Conservation (phyloP, 768 basidiomycete genomes). For the Dioszegia aurantiaca region DNA sequence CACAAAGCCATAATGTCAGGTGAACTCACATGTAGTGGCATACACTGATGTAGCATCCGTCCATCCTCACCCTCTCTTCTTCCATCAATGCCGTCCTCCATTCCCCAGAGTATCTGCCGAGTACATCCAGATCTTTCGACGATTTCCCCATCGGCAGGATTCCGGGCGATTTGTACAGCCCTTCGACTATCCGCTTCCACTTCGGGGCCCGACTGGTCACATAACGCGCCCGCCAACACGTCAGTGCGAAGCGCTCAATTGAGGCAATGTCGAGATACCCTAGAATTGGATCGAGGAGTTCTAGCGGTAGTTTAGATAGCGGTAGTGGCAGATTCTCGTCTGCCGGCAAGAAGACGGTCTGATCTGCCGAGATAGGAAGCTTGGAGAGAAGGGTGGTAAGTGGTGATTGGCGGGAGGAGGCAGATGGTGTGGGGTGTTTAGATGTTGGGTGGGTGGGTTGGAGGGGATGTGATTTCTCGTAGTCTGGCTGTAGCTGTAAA, state of each 20-base stretch:
- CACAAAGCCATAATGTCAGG: slow-evolving; percentile 16
- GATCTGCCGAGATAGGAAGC: slow-evolving; percentile 15
- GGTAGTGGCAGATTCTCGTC: slow-evolving; percentile 62
- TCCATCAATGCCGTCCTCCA: slow-evolving; percentile 77
- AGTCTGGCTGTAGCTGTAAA: slow-evolving; percentile 45
- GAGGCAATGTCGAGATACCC: slow-evolving; percentile 63
- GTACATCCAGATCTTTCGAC: slow-evolving; percentile 52
- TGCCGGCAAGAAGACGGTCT: slow-evolving; percentile 62
- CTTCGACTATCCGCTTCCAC: slow-evolving; percentile 57
- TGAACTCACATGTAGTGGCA: slow-evolving; percentile 64
- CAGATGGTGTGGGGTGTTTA: background rate
- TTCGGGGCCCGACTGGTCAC: slow-evolving; percentile 71
- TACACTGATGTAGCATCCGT: slow-evolving; percentile 87
- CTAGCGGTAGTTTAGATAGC: slow-evolving; percentile 68
- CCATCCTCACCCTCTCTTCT: slow-evolving; percentile 76
- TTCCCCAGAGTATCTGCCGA: slow-evolving; percentile 59
- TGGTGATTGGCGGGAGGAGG: slow-evolving; percentile 18
- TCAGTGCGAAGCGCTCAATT: slow-evolving; percentile 73
- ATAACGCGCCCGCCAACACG: slow-evolving; percentile 71
- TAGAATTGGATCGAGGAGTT: slow-evolving; percentile 69
- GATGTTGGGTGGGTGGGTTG: slow-evolving; percentile 1
- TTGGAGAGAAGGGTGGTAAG: slow-evolving; percentile 22
- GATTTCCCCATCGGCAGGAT: slow-evolving; percentile 58
- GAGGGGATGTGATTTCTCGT: slow-evolving; percentile 20
- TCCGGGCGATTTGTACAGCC: slow-evolving; percentile 70